phyloP scores from a whole-genome alignment of 2,329 filamentous ascomycete species.

The Phaeosphaeriaceae sp. region DNA sequence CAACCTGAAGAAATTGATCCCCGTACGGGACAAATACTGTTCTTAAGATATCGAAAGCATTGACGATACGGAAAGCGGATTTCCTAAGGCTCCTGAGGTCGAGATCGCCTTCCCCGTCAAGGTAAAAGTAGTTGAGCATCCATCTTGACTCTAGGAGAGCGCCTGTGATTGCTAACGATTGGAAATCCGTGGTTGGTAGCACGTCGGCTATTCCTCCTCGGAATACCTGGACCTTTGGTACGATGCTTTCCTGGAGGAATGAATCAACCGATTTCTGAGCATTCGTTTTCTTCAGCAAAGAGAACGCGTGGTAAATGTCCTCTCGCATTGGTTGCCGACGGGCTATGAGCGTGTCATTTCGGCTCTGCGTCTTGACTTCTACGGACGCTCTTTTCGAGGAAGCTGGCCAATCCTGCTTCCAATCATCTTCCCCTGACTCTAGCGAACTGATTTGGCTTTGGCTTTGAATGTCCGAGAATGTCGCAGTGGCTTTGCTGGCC shows the following conservation, averaged over 20 bases:
- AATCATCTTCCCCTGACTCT: no score
- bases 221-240: conserved; percentile 45
- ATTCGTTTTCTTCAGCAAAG: conserved; percentile 39
- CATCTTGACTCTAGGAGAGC: conserved; percentile 41
- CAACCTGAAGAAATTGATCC: conserved; percentile 43
- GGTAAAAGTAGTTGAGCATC: conserved; percentile 46
- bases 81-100: conserved; percentile 42
- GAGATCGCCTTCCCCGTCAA: conserved; percentile 36
- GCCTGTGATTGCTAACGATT: conserved; percentile 42
- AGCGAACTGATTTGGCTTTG: no score
- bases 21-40: conserved; percentile 44
- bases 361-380: no score
- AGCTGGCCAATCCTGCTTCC: no score
- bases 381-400: no score
- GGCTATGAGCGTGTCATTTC: no score
- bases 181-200: conserved; percentile 43
- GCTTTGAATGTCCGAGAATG: no score
- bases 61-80: conserved; percentile 37
- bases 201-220: conserved; percentile 44
- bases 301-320: conserved; percentile 28
- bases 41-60: conserved; percentile 43
- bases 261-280: no score
- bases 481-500: no score
- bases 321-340: no score
- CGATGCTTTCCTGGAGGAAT: conserved; percentile 43